Conservation (phyloP, 306 rosid genomes). For the Begonia fuchsioides region DNA sequence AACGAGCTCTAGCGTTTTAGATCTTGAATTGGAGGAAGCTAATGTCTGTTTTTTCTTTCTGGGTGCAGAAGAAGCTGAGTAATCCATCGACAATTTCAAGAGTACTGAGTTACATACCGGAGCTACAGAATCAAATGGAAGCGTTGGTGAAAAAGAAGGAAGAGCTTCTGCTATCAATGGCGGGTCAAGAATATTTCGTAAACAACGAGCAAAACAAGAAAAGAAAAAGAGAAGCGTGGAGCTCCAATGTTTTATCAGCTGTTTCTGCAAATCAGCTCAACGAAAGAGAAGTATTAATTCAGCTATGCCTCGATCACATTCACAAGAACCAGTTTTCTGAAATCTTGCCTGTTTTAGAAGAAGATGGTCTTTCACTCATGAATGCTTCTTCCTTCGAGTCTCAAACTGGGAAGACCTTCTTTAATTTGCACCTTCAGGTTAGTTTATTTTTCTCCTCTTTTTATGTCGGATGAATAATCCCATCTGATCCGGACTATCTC, state of each 20-base stretch:
- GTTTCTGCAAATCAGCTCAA: slow-evolving; percentile 33
- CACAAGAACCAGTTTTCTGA: slow-evolving; percentile 22
- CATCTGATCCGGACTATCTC: background rate
- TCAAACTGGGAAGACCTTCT: slow-evolving; percentile 32
- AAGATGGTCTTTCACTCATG: slow-evolving; percentile 22
- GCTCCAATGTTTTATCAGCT: slow-evolving; percentile 12
- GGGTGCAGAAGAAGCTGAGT: slow-evolving; percentile 46
- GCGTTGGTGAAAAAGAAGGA: slow-evolving; percentile 32
- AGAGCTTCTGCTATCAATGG: slow-evolving; percentile 20
- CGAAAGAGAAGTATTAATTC: slow-evolving; percentile 36
- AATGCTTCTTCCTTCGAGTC: slow-evolving; percentile 51
- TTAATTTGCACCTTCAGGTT: slow-evolving; percentile 43
- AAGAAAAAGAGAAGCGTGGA: background rate
- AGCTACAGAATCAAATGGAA: slow-evolving; percentile 42
- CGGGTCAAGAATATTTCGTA: slow-evolving; percentile 9
- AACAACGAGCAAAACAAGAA: background rate
- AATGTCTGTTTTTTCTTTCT: background rate
- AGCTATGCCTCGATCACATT: slow-evolving; percentile 21
- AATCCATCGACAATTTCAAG: slow-evolving; percentile 42
- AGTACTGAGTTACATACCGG: slow-evolving; percentile 48
- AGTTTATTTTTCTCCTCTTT: background rate
- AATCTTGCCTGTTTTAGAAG: slow-evolving; percentile 29
- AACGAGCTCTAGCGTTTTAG: background rate
- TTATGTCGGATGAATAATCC: background rate
- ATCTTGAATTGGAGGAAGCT: background rate